These are phyloP conservation scores for Clitopilus passeckerianus DNA, from an alignment of 768 basidiomycete genomes.

Conservation along the genomic window DNA sequence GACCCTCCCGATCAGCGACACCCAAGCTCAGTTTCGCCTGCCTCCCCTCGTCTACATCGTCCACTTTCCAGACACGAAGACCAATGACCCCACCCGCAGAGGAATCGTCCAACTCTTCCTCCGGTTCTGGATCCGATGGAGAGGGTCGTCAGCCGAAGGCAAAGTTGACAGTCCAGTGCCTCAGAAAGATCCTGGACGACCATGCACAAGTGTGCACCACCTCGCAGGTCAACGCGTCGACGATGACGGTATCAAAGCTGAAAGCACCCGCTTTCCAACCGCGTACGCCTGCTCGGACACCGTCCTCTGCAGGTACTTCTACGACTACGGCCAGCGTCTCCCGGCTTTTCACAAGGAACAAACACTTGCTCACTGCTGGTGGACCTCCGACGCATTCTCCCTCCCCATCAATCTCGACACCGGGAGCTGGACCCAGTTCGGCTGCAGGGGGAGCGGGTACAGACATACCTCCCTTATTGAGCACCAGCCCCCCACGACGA, in stretches of 20 bases:
- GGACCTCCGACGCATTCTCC: slow-evolving; percentile 40
- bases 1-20: slow-evolving; percentile 22
- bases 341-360: slow-evolving; percentile 63
- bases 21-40: slow-evolving; percentile 19
- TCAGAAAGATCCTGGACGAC: slow-evolving; percentile 67
- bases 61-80: slow-evolving; percentile 16
- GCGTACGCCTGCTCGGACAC: slow-evolving; percentile 44
- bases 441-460: background rate
- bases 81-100: slow-evolving; percentile 55
- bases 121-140: slow-evolving; percentile 50
- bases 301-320: slow-evolving; percentile 54
- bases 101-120: slow-evolving; percentile 48
- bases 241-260: slow-evolving; percentile 8
- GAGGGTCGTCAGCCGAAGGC: slow-evolving; percentile 31
- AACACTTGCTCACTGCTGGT: slow-evolving; percentile 55
- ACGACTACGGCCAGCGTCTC: slow-evolving; percentile 77
- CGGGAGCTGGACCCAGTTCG: slow-evolving; percentile 27
- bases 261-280: slow-evolving; percentile 34
- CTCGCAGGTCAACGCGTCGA: slow-evolving; percentile 4
- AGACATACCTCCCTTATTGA: background rate
- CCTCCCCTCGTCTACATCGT: slow-evolving; percentile 8
- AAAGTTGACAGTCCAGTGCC: slow-evolving; percentile 58
- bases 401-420: background rate
- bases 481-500: background rate
- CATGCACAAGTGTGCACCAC: too few species aligned